These are phyloP conservation scores for Fallopia convolvulus DNA, from an alignment of 148 eudicot genomes.

Conservation along the genomic window DNA sequence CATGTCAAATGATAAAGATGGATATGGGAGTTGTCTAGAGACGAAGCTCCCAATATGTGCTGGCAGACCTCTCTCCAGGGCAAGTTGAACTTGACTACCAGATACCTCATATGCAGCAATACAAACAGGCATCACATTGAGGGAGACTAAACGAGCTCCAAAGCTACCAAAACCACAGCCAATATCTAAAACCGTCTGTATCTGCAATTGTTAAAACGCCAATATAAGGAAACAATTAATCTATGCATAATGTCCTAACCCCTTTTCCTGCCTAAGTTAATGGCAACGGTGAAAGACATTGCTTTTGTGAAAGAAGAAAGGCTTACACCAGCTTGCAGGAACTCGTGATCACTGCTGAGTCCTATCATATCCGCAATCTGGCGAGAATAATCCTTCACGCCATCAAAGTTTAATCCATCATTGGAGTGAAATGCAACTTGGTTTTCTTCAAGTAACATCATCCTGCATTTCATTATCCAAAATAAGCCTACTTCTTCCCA, in stretches of 20 bases:
- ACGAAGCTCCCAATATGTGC: slow-evolving; percentile 72
- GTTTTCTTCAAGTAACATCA: slow-evolving; percentile 89
- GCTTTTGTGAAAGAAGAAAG: not conserved
- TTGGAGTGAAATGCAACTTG: slow-evolving; percentile 92
- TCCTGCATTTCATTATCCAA: slow-evolving; percentile 24
- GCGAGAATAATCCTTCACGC: slow-evolving; percentile 86
- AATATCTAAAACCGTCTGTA: slow-evolving; percentile 71
- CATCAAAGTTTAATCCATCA: slow-evolving; percentile 69
- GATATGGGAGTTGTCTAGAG: slow-evolving; percentile 85
- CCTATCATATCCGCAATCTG: slow-evolving; percentile 93
- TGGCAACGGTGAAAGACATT: not conserved
- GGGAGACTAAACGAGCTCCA: slow-evolving; percentile 78
- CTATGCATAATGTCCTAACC: not conserved
- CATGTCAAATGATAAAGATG: slow-evolving; percentile 85
- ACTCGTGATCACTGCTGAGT: slow-evolving; percentile 65
- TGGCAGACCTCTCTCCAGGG: slow-evolving; percentile 95
- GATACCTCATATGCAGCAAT: slow-evolving; percentile 81
- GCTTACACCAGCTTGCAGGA: slow-evolving; percentile 81
- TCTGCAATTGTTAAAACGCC: slow-evolving; percentile 34
- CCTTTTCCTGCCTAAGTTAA: not conserved
- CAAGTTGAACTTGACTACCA: slow-evolving; percentile 88
- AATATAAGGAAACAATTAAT: not conserved
- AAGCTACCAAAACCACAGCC: slow-evolving; percentile 97
- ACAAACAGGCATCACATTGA: slow-evolving; percentile 70
- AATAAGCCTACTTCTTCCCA: not conserved